Evolutionary conservation across 495 filamentous ascomycete genomes (phyloP).

Genomic region (Tuber brumale): DNA sequence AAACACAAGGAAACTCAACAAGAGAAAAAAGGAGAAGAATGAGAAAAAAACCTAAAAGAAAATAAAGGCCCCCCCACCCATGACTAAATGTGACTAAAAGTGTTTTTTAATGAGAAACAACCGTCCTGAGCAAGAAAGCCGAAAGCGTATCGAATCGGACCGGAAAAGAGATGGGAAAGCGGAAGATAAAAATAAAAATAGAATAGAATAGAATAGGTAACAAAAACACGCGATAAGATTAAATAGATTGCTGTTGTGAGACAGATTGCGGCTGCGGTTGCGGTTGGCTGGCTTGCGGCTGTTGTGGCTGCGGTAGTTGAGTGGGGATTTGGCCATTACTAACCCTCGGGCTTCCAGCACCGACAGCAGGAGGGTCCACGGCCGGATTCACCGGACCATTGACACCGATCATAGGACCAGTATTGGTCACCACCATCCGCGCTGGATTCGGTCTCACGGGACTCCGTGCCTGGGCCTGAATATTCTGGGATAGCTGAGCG

Average conservation of each 20-base stretch:
- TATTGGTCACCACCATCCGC: conserved; percentile 21
- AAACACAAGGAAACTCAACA: background rate
- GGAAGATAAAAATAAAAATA: background rate
- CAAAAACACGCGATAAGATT: background rate
- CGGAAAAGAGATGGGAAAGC: background rate
- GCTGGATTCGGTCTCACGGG: conserved; percentile 6
- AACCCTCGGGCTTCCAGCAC: background rate
- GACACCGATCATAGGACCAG: conserved; percentile 34
- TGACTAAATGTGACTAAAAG: conserved; percentile 3
- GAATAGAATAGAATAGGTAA: background rate
- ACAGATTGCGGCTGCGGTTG: background rate
- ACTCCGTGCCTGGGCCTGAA: conserved; percentile 17
- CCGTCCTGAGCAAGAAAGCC: background rate
- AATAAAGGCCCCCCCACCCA: background rate
- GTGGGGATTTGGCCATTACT: background rate
- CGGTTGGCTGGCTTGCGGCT: background rate
- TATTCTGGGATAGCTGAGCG: conserved; percentile 23
- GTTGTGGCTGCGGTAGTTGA: background rate
- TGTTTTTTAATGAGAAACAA: background rate
- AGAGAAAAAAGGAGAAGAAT: background rate
- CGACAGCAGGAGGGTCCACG: conserved; percentile 9
- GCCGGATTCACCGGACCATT: conserved; percentile 40
- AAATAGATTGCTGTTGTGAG: background rate
- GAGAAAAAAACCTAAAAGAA: background rate
- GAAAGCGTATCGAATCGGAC: background rate